These are phyloP conservation scores for Thalassiosira mediterranea DNA, from an alignment of 352 stramenopile species.

Conservation along the genomic window DNA sequence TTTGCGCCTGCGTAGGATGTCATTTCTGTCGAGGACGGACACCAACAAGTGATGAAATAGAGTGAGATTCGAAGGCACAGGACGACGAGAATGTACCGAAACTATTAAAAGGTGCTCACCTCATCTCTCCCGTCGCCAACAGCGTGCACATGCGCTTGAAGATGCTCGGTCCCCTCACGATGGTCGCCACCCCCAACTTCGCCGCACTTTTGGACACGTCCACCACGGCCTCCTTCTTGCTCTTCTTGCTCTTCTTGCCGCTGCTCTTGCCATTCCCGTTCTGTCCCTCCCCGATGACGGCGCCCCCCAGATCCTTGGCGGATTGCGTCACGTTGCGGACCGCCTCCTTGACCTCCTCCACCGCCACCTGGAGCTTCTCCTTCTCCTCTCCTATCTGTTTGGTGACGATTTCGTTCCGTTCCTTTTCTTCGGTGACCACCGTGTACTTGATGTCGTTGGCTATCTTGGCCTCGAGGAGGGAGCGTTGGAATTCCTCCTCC, in stretches of 20 bases:
- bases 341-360: conserved; percentile 58
- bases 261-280: too few species aligned
- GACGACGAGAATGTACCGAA: conserved; percentile 15
- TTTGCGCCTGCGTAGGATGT: conserved; percentile 56
- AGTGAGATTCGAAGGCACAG: conserved; percentile 12
- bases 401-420: conserved; percentile 27
- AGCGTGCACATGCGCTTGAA: conserved; percentile 36
- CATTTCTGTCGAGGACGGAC: conserved; percentile 37
- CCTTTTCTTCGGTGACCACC: conserved; percentile 25
- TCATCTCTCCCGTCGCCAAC: conserved; percentile 32
- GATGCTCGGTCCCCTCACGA: conserved; percentile 47
- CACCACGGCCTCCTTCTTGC: conserved; percentile 18
- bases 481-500: conserved; percentile 23
- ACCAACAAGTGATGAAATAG: conserved; percentile 1
- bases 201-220: conserved; percentile 44
- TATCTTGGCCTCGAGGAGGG: conserved; percentile 13
- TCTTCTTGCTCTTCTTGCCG: conserved; percentile 7
- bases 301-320: conserved; percentile 24
- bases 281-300: too few species aligned
- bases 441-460: conserved; percentile 30
- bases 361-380: conserved; percentile 49
- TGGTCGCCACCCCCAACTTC: conserved; percentile 43
- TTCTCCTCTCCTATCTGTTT: conserved; percentile 47
- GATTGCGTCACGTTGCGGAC: conserved; percentile 27
- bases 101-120: too few species aligned